Percentiles rank a stretch among this genome's conserved stretches.
Evolutionary conservation across 1,139 yeast species (phyloP).

Genomic region (Hanseniaspora gamundiae): DNA sequence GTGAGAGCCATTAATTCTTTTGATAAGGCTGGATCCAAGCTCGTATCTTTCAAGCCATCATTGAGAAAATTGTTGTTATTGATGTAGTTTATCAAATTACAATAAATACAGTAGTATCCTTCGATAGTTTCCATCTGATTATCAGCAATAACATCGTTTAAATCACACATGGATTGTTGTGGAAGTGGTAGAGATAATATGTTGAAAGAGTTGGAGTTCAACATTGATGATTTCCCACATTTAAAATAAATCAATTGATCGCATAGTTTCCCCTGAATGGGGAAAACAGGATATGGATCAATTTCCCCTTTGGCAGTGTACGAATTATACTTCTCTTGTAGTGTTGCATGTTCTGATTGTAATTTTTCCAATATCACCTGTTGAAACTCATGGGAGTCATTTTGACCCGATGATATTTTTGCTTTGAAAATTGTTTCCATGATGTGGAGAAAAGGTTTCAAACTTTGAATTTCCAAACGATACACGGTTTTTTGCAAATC

Average conservation of each 20-base stretch:
- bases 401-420: conserved; percentile 70
- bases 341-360: conserved; percentile 46
- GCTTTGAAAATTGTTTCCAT: conserved; percentile 71
- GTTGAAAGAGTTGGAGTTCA: conserved; percentile 48
- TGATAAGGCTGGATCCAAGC: conserved; percentile 20
- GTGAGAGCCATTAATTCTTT: not conserved
- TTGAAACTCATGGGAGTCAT: conserved; percentile 88
- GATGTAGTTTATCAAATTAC: conserved; percentile 43
- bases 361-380: conserved; percentile 71
- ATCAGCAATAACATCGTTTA: conserved; percentile 45
- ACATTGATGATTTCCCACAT: conserved; percentile 54
- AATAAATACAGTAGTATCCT: conserved; percentile 68
- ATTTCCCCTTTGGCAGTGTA: conserved; percentile 2
- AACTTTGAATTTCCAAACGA: conserved; percentile 46
- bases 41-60: conserved; percentile 14
- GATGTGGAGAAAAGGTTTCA: conserved; percentile 66
- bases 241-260: conserved; percentile 58
- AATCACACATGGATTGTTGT: conserved; percentile 34
- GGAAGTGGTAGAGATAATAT: conserved; percentile 73
- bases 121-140: conserved; percentile 59
- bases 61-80: conserved; percentile 30
- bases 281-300: conserved; percentile 41
- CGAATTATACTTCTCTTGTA: conserved; percentile 16
- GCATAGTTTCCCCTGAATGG: conserved; percentile 57
- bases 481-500: conserved; percentile 53